Evolutionary conservation across 2,329 filamentous ascomycete species (phyloP).

Genomic region (Ascochyta clinopodiicola): DNA sequence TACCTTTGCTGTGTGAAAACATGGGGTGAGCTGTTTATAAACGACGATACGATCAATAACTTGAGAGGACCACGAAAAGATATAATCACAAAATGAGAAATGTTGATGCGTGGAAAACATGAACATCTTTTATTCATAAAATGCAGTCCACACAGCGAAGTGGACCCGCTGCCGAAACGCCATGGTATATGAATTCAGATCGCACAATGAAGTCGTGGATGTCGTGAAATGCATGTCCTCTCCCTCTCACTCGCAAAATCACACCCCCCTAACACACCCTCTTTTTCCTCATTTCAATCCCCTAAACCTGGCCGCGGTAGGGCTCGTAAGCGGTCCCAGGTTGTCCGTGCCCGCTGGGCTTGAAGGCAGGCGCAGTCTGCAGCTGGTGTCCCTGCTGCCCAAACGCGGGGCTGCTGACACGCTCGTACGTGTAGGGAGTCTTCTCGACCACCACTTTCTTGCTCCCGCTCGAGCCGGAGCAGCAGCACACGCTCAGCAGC

Average conservation of each 20-base stretch:
- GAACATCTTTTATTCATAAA: not conserved
- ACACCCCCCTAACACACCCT: too few relatives aligned
- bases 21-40: too few relatives aligned
- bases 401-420: conserved; percentile 54
- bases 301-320: conserved; percentile 27
- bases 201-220: conserved; percentile 12
- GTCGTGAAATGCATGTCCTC: conserved; percentile 2
- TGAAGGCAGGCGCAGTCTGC: conserved; percentile 20
- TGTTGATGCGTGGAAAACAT: not conserved
- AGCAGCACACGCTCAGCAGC: conserved; percentile 91
- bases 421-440: conserved; percentile 67
- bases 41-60: too few relatives aligned
- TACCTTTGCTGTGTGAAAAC: too few relatives aligned
- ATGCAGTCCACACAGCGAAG: not conserved
- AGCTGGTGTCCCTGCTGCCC: conserved; percentile 41
- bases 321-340: conserved; percentile 52
- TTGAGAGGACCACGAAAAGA: not conserved
- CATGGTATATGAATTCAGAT: conserved; percentile 14
- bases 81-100: not conserved
- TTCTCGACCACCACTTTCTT: conserved; percentile 62
- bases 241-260: not conserved
- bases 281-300: not conserved
- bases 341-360: conserved; percentile 25
- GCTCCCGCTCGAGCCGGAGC: conserved; percentile 67
- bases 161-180: conserved; percentile 6